These are phyloP conservation scores for Russula dissimulans DNA, from an alignment of 768 basidiomycete genomes.

Conservation along the genomic window DNA sequence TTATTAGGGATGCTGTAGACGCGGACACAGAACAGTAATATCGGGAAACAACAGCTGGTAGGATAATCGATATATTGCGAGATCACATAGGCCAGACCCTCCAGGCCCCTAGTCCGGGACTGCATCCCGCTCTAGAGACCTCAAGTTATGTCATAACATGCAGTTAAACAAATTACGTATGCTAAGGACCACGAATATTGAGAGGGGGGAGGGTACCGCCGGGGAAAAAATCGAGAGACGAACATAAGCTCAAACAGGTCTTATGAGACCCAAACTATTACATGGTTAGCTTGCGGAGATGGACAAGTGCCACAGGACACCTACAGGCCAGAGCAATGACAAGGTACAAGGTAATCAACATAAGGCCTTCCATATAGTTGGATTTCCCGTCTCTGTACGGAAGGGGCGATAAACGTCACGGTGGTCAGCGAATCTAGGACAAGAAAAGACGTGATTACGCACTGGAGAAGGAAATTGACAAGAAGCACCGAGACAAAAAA, in stretches of 20 bases:
- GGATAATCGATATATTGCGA: too few relatives aligned
- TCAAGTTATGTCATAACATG: not conserved
- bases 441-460: conserved; percentile 23
- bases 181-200: not conserved
- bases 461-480: conserved; percentile 76
- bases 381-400: conserved; percentile 62
- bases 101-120: not conserved
- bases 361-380: conserved; percentile 89
- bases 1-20: too few relatives aligned
- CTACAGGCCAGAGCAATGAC: conserved; percentile 75
- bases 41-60: too few relatives aligned
- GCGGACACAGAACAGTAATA: too few relatives aligned
- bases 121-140: not conserved
- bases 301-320: conserved; percentile 23
- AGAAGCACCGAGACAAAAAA: conserved; percentile 85
- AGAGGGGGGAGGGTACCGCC: not conserved
- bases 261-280: conserved; percentile 40
- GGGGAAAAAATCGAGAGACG: not conserved
- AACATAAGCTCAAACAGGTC: not conserved
- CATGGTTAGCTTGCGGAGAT: not conserved
- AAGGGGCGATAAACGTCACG: not conserved
- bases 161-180: too few relatives aligned
- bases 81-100: not conserved
- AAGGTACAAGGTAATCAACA: conserved; percentile 64
- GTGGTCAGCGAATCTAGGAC: not conserved